Percentiles rank a stretch among this genome's conserved stretches.
These are phyloP conservation scores for Aspergillus sp. DNA, from an alignment of 2,329 filamentous ascomycete species.

Conservation along the genomic window DNA sequence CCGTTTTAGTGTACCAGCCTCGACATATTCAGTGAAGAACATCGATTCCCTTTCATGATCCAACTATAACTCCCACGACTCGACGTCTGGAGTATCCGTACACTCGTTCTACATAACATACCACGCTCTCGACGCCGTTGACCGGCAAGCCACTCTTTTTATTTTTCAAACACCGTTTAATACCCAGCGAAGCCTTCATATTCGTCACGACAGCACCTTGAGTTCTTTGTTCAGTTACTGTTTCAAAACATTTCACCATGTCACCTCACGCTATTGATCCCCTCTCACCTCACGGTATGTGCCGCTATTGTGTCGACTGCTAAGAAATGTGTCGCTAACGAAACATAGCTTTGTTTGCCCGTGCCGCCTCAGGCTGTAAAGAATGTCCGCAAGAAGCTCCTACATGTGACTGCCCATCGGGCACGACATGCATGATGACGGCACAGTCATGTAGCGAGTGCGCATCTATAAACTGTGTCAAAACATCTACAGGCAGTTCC, in stretches of 20 bases:
- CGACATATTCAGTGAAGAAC: conserved; percentile 18
- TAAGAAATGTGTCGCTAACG: not conserved
- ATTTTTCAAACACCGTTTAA: conserved; percentile 4
- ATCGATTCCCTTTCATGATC: conserved; percentile 24
- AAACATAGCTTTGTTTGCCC: conserved; percentile 19
- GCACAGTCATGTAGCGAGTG: conserved; percentile 61
- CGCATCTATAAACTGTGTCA: conserved; percentile 57
- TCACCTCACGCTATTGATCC: conserved; percentile 23
- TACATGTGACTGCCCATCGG: conserved; percentile 56
- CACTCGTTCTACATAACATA: conserved; percentile 25
- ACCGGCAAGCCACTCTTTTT: conserved; percentile 29
- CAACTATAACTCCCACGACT: conserved; percentile 34
- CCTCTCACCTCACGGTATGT: conserved; percentile 24
- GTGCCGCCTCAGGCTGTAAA: conserved; percentile 50
- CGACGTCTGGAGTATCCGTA: conserved; percentile 34
- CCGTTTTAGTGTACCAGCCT: conserved; percentile 13
- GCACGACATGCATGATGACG: conserved; percentile 60
- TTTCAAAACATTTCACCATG: conserved; percentile 26
- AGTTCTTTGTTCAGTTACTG: not conserved
- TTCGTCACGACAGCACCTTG: conserved; percentile 9
- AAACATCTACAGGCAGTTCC: conserved; percentile 37
- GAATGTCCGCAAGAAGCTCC: conserved; percentile 55
- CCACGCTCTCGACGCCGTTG: conserved; percentile 29
- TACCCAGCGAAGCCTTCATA: conserved; percentile 1
- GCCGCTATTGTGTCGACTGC: not conserved